Conservation (phyloP, 768 basidiomycete genomes). For the Sistotremastrum suecicum region DNA sequence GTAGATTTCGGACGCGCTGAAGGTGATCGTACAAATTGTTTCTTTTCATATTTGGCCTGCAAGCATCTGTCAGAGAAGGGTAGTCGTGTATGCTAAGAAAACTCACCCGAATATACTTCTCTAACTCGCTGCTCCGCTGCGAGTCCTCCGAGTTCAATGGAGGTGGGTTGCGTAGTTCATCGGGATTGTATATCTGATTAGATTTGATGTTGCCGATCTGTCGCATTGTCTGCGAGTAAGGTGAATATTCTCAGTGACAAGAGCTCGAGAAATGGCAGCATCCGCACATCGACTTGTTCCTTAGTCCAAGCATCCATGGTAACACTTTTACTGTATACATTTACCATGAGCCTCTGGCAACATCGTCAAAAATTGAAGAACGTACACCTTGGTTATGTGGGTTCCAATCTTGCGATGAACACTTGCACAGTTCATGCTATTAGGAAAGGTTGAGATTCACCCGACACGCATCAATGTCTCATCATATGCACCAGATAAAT, state of each 20-base stretch:
- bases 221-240: constrained; percentile 49
- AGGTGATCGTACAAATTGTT: no score
- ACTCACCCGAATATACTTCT: constrained; percentile 79
- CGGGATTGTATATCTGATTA: constrained; percentile 69
- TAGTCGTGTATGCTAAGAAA: not conserved
- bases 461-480: not conserved
- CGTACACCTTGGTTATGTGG: constrained; percentile 86
- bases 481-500: constrained; percentile 57
- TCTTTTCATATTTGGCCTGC: no score
- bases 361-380: constrained; percentile 6
- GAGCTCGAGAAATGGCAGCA: constrained; percentile 5
- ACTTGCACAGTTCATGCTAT: constrained; percentile 74
- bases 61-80: no score
- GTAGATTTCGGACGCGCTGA: no score
- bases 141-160: constrained; percentile 66
- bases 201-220: constrained; percentile 69
- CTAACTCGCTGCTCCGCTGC: constrained; percentile 80
- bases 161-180: constrained; percentile 70
- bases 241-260: constrained; percentile 4
- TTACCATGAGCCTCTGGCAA: not conserved
- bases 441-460: constrained; percentile 4
- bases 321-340: constrained; percentile 60
- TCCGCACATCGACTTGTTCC: constrained; percentile 73
- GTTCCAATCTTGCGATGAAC: constrained; percentile 92
- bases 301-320: constrained; percentile 80